phyloP scores from a whole-genome alignment of 768 basidiomycete species.

The Serpula lacrymans region DNA sequence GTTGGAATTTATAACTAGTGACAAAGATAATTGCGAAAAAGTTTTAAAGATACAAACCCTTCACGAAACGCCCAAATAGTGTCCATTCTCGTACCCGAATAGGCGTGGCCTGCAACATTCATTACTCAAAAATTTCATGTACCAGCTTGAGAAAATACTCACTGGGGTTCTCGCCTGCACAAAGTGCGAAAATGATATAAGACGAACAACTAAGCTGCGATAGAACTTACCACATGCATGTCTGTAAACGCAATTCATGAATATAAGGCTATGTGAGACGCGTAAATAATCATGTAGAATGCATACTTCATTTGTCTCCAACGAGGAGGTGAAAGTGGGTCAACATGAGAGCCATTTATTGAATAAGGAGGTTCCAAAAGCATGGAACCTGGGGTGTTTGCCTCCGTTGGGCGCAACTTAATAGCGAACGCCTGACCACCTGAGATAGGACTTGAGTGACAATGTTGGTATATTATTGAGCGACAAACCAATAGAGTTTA shows the following conservation, averaged over 20 bases:
- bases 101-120: constrained; percentile 23
- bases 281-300: not conserved
- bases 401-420: constrained; percentile 70
- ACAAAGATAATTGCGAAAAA: constrained; percentile 10
- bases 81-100: constrained; percentile 52
- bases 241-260: constrained; percentile 23
- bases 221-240: constrained; percentile 52
- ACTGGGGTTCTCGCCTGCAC: not conserved
- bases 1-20: constrained; percentile 18
- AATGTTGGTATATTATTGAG: not conserved
- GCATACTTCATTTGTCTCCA: constrained; percentile 80
- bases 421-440: constrained; percentile 77
- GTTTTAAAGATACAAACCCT: constrained; percentile 37
- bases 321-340: constrained; percentile 44
- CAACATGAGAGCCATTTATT: constrained; percentile 47
- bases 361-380: constrained; percentile 71
- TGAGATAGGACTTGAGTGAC: constrained; percentile 16
- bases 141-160: not conserved
- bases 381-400: constrained; percentile 71
- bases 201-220: not conserved
- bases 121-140: not conserved
- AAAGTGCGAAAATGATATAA: not conserved
- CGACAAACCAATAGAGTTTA: constrained; percentile 54
- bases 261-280: not conserved
- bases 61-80: constrained; percentile 65